A percentile compares a stretch with the other conserved stretches of the same genome.
These are phyloP conservation scores for Aphelidium insulamus DNA, from an alignment of 371 early-diverging fungal genomes.

Conservation along the genomic window DNA sequence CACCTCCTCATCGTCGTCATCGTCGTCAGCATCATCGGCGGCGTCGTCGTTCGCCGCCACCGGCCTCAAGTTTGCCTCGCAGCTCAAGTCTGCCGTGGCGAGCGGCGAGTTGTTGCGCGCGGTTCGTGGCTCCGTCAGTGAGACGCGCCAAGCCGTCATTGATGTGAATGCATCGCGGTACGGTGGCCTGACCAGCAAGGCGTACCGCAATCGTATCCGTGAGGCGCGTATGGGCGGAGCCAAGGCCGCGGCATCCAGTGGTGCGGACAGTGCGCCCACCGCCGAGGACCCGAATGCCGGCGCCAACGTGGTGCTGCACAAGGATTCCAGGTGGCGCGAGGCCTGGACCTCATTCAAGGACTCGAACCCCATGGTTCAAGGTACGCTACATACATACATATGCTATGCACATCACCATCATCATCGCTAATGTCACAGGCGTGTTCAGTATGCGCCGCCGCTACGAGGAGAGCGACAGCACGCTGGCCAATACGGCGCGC, in stretches of 20 bases:
- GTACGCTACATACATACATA: conserved; percentile 9
- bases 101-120: no score
- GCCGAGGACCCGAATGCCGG: conserved; percentile 31
- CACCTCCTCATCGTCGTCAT: no score
- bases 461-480: conserved; percentile 77
- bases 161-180: conserved; percentile 51
- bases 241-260: conserved; percentile 5
- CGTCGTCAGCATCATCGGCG: no score
- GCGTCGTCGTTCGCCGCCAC: no score
- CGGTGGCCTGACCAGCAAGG: conserved; percentile 52
- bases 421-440: conserved; percentile 7
- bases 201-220: conserved; percentile 33
- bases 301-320: conserved; percentile 62
- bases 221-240: conserved; percentile 20
- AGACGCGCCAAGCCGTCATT: conserved; percentile 39
- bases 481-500: conserved; percentile 57
- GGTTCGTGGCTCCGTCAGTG: no score
- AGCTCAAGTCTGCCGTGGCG: no score
- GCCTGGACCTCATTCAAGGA: conserved; percentile 83
- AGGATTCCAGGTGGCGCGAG: conserved; percentile 74
- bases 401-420: background rate
- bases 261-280: conserved; percentile 2
- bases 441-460: conserved; percentile 48
- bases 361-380: conserved; percentile 60
- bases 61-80: no score